Percentiles rank a stretch among this genome's conserved stretches.
Evolutionary conservation across 2,329 filamentous ascomycete genomes (phyloP).

Genomic region (Neospermospora avenae): DNA sequence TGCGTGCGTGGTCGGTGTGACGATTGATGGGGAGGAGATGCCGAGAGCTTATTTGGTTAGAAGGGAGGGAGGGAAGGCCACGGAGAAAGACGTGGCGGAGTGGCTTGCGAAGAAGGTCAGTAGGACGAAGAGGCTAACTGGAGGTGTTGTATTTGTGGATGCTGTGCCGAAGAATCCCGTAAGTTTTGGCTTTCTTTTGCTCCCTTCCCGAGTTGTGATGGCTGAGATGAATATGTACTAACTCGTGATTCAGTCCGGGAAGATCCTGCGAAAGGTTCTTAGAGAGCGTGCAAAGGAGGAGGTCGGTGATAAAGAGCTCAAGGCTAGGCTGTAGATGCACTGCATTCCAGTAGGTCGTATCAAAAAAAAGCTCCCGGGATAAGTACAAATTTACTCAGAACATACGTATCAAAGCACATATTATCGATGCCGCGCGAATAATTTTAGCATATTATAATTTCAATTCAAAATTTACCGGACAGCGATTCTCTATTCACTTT

Average conservation of each 20-base stretch:
- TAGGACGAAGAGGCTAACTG: constrained; percentile 64
- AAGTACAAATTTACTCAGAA: no score
- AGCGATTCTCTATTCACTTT: no score
- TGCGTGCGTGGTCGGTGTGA: constrained; percentile 46
- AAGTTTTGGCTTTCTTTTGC: constrained; percentile 6
- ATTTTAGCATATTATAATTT: no score
- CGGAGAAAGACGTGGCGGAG: constrained; percentile 46
- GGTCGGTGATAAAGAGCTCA: constrained; percentile 19
- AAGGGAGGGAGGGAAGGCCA: constrained; percentile 30
- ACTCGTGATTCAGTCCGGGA: constrained; percentile 37
- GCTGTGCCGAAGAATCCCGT: constrained; percentile 66
- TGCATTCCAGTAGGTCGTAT: no score
- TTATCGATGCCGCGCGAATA: no score
- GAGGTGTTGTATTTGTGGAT: constrained; percentile 64
- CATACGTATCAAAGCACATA: no score
- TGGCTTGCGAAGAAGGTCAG: constrained; percentile 59
- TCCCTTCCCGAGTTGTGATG: background rate
- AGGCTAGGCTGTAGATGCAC: constrained; percentile 20
- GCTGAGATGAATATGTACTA: background rate
- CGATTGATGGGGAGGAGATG: constrained; percentile 45
- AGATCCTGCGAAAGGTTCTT: constrained; percentile 47
- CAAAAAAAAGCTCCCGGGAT: no score
- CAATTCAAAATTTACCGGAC: no score
- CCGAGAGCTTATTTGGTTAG: constrained; percentile 58
- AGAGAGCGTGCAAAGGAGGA: constrained; percentile 40